phyloP scores from a whole-genome alignment of 202 grass and related monocot genomes.

The Zizania palustris region DNA sequence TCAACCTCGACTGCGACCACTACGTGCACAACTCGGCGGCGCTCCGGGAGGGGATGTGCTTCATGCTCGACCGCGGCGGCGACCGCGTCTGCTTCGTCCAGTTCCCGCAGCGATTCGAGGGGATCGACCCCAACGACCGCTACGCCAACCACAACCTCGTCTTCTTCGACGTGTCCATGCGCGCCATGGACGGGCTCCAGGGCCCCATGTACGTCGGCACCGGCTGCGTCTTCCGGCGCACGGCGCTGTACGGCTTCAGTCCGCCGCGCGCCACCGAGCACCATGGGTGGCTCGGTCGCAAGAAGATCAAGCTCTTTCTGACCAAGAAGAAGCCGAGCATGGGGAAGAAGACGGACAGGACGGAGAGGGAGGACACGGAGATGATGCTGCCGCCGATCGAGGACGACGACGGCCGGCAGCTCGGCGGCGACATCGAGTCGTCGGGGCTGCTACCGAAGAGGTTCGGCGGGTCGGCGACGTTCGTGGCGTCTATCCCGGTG shows the following conservation, averaged over 20 bases:
- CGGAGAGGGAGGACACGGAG: constrained; percentile 41
- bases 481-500: constrained; percentile 76
- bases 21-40: constrained; percentile 82
- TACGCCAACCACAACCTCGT: constrained; percentile 98
- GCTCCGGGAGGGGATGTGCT: constrained; percentile 88
- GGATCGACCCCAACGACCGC: constrained; percentile 80
- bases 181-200: constrained; percentile 94
- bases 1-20: constrained; percentile 97
- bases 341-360: constrained; percentile 81
- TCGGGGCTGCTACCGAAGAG: constrained; percentile 67
- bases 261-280: constrained; percentile 91
- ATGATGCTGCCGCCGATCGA: constrained; percentile 66
- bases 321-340: constrained; percentile 54
- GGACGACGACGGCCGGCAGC: constrained; percentile 47
- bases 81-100: constrained; percentile 92
- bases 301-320: constrained; percentile 83
- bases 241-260: constrained; percentile 87
- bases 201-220: constrained; percentile 96
- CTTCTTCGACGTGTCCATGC: constrained; percentile 92
- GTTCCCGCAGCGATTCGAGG: constrained; percentile 93
- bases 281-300: constrained; percentile 84
- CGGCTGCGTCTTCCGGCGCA: constrained; percentile 87
- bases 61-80: constrained; percentile 95
- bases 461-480: constrained; percentile 67
- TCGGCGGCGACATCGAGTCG: constrained; percentile 68